Conservation (phyloP, 176 grass and related monocot genomes). For the sorghum (Sorghum bicolor) region DNA sequence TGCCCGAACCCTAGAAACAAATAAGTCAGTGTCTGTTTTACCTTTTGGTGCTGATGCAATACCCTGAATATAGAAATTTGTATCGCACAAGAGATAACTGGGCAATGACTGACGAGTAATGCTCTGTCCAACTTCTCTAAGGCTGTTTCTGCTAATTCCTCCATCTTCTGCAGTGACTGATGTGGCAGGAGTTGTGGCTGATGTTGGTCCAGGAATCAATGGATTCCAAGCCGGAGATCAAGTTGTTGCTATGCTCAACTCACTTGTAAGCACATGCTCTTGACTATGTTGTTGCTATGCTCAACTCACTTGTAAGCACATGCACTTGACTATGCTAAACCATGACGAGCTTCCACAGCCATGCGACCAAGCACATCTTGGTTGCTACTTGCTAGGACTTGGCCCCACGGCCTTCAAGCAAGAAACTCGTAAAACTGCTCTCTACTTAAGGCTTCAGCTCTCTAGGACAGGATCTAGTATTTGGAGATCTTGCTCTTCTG, state of each 20-base stretch:
- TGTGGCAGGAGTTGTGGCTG: conserved; percentile 56
- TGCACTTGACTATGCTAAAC: not conserved
- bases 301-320: conserved; percentile 36
- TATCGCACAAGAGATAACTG: not conserved
- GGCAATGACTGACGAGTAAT: not conserved
- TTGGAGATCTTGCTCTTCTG: no score
- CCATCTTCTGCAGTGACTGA: conserved; percentile 42
- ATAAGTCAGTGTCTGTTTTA: not conserved
- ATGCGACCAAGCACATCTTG: no score
- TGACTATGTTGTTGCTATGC: conserved; percentile 41
- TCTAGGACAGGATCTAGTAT: no score
- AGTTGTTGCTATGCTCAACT: conserved; percentile 42
- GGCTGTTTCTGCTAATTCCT: not conserved
- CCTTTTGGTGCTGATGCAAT: not conserved
- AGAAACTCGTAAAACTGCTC: no score
- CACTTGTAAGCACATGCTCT: conserved; percentile 35
- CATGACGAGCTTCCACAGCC: no score
- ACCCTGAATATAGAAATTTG: not conserved
- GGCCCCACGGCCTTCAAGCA: no score
- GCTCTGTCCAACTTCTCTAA: not conserved
- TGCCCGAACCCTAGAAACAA: not conserved
- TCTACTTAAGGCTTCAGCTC: no score
- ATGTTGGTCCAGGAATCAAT: conserved; percentile 45
- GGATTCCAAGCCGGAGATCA: conserved; percentile 54
- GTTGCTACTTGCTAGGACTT: no score